Evolutionary conservation across 768 basidiomycete genomes (phyloP).

Genomic region (Paxillus rubicundulus): DNA sequence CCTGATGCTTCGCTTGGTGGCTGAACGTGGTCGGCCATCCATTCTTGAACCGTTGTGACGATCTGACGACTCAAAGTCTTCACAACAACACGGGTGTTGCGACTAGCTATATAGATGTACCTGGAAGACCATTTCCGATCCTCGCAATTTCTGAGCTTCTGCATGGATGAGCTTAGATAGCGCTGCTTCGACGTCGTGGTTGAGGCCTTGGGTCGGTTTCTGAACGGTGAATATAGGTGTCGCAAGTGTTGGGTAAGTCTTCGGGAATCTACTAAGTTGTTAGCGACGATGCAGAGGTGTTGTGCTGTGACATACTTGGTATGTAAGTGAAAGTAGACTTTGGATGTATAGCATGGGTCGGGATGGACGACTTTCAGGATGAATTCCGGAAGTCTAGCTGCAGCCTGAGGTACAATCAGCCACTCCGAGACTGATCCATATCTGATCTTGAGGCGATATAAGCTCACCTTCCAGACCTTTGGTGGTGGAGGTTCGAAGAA

Average conservation of each 20-base stretch:
- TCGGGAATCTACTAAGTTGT: slow-evolving; percentile 56
- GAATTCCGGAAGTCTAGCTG: slow-evolving; percentile 70
- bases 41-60: slow-evolving; percentile 65
- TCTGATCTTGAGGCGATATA: slow-evolving; percentile 8
- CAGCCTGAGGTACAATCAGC: slow-evolving; percentile 46
- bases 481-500: slow-evolving; percentile 72
- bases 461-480: slow-evolving; percentile 76
- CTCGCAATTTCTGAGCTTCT: slow-evolving; percentile 63
- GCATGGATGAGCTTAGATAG: slow-evolving; percentile 59
- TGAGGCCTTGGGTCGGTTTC: slow-evolving; percentile 60
- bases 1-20: slow-evolving; percentile 59
- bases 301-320: slow-evolving; percentile 52
- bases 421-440: neutral
- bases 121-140: slow-evolving; percentile 78
- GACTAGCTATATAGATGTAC: slow-evolving; percentile 34
- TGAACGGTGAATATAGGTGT: slow-evolving; percentile 66
- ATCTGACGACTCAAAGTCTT: slow-evolving; percentile 43
- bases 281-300: slow-evolving; percentile 1
- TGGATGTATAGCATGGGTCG: slow-evolving; percentile 50
- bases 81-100: neutral
- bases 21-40: slow-evolving; percentile 57
- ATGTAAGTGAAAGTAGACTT: slow-evolving; percentile 64
- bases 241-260: slow-evolving; percentile 76
- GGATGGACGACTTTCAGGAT: slow-evolving; percentile 70
- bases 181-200: slow-evolving; percentile 51